A percentile compares a stretch with the other conserved stretches of the same genome.
phyloP scores from a whole-genome alignment of 164 flowering plant genomes.

The Tetracentron sinense region DNA sequence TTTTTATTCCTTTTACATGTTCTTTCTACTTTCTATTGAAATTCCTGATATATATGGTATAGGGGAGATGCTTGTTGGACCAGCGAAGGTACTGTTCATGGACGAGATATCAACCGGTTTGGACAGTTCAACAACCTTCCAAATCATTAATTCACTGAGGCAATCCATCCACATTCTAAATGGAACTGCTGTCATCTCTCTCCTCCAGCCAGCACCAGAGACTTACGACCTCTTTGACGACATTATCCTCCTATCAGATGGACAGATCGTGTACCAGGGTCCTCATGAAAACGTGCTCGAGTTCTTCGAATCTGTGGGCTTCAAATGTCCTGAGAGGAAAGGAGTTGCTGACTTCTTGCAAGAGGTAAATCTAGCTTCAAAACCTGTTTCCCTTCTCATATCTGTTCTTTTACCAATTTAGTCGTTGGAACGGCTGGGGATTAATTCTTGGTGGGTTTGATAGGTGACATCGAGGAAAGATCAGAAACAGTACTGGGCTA shows the following conservation, averaged over 20 bases:
- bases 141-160: conserved; percentile 14
- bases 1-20: not conserved
- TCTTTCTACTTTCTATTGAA: not conserved
- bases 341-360: conserved; percentile 42
- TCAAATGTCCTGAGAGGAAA: conserved; percentile 39
- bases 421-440: no score
- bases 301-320: conserved; percentile 31
- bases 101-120: conserved; percentile 21
- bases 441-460: not conserved
- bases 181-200: conserved; percentile 24
- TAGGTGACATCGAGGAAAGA: no score
- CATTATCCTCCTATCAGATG: conserved; percentile 35
- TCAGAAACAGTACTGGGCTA: no score
- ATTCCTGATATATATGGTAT: not conserved
- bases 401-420: not conserved
- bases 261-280: conserved; percentile 33
- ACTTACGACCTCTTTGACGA: conserved; percentile 42
- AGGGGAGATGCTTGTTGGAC: conserved; percentile 16
- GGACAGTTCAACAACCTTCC: conserved; percentile 22
- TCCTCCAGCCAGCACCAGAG: conserved; percentile 44
- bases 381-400: not conserved
- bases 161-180: conserved; percentile 18
- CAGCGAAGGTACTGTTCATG: conserved; percentile 17
- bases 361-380: conserved; percentile 24
- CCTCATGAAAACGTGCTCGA: conserved; percentile 28